Percentiles rank a stretch among this genome's conserved stretches.
phyloP scores from a whole-genome alignment of 1,284 basidiomycete species.

The Entoloma clypeatum region DNA sequence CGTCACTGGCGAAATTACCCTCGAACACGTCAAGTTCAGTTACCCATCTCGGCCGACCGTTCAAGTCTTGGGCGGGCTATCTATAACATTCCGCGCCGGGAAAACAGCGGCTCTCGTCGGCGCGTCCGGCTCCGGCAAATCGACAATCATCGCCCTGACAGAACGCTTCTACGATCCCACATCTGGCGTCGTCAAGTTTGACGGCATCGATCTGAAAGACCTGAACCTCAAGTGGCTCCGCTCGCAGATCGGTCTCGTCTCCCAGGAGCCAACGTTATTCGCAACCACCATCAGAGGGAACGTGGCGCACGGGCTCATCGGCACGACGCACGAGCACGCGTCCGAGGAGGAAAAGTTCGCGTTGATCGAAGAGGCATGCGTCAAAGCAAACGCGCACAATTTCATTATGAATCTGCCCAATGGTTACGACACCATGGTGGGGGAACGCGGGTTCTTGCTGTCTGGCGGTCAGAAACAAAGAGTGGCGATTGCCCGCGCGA shows the following conservation, averaged over 20 bases:
- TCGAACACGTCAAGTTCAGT: conserved; percentile 81
- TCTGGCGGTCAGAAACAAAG: conserved; percentile 94
- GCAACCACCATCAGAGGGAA: conserved; percentile 64
- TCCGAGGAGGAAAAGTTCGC: conserved; percentile 75
- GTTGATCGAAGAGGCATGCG: conserved; percentile 82
- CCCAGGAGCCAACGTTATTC: conserved; percentile 88
- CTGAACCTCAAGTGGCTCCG: conserved; percentile 89
- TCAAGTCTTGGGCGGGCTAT: conserved; percentile 76
- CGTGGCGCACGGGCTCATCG: conserved; percentile 88
- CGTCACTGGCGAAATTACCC: conserved; percentile 72
- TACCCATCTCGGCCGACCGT: conserved; percentile 91
- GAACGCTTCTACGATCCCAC: conserved; percentile 90
- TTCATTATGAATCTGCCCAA: conserved; percentile 84
- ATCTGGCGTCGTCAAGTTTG: conserved; percentile 70
- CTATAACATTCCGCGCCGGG: conserved; percentile 67
- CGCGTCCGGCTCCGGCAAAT: conserved; percentile 88
- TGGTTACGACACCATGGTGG: conserved; percentile 89
- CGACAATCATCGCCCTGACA: conserved; percentile 73
- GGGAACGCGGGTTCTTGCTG: conserved; percentile 89
- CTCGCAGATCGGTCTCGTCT: conserved; percentile 86
- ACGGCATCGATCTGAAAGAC: conserved; percentile 73
- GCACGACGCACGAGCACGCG: conserved; percentile 66
- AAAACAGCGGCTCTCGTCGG: conserved; percentile 88
- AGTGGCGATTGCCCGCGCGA: conserved; percentile 88
- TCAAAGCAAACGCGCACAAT: conserved; percentile 89